Base-by-base conservation (phyloP, 805 yeast genomes). In the Candida taoyuanica region DNA sequence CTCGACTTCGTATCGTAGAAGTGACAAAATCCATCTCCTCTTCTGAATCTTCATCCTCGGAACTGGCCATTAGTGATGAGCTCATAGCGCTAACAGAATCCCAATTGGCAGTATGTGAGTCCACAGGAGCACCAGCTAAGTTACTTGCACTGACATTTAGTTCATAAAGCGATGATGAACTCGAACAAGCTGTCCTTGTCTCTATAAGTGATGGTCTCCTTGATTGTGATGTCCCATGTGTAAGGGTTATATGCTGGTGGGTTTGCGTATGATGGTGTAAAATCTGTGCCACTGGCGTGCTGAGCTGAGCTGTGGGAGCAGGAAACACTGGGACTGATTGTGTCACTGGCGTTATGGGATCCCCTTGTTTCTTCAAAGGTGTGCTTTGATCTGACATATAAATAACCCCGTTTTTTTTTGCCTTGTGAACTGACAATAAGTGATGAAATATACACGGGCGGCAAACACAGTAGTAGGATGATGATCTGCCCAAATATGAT, bases 101-200 rank as follows among this genome's bases (percentile, higher is more conserved):
- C 17, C 13, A n/a, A n/a, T n/a, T n/a, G n/a, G 32, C 44, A 17
- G 31, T 17, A 2, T 12, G 29, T 8, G 24, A 27, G 17, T 33
- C 42, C 11, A 32, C 42, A 7, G 34, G 33, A 3, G 21, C 29
- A 6, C 36, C 41, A 7, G 37, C 30, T 13, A 36, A 23, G 23
- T 36, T 33, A 13, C 37, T 35, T n/a, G 34, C 43, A 17, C 40
- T 37, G 17, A 28, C 40, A 28, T 33, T 46, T 26, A 40, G 36
- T 37, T 47, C 50, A 17, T 47, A 47, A 9, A 47, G 31, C 15
- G 50, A 47, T 5, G 46, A 40, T 5, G 50, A 43, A 14, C 39
- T 30, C 7, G 47, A 47, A 23, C 47, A 47, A 1, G 33, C 25
- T 2, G 47, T 34, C 12, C 39, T 30, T 5, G 43, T 15, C 3